Evolutionary conservation across 106 monocot genomes (phyloP).

Genomic region (Vanilla planifolia): DNA sequence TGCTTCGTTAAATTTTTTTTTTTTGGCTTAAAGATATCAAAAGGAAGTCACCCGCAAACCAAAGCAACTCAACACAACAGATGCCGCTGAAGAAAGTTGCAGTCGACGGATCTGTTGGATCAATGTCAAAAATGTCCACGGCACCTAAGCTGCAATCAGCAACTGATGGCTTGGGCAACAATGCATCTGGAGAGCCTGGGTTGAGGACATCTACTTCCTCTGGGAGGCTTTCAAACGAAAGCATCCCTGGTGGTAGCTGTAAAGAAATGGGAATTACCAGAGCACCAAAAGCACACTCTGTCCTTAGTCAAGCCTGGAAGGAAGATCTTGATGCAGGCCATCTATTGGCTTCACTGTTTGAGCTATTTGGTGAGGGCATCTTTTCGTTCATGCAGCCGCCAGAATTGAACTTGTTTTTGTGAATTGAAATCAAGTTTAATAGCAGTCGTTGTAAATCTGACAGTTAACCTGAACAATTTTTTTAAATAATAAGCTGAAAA

Average conservation of each 20-base stretch:
- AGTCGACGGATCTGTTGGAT: constrained; percentile 24
- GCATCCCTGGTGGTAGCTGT: constrained; percentile 12
- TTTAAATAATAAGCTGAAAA: no score
- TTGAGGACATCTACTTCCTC: constrained; percentile 27
- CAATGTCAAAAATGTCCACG: constrained; percentile 17
- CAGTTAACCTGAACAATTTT: no score
- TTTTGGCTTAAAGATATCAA: background rate
- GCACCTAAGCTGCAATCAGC: constrained; percentile 13
- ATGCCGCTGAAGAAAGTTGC: constrained; percentile 74
- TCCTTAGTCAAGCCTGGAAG: constrained; percentile 81
- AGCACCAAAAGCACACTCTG: constrained; percentile 18
- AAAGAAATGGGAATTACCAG: constrained; percentile 14
- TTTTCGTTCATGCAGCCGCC: constrained; percentile 65
- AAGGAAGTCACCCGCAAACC: constrained; percentile 12
- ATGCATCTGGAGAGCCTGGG: constrained; percentile 15
- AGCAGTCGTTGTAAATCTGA: no score
- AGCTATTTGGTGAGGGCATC: constrained; percentile 82
- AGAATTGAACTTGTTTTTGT: constrained; percentile 37
- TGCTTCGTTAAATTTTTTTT: background rate
- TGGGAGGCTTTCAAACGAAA: constrained; percentile 25
- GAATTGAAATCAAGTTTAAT: no score
- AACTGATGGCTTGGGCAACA: constrained; percentile 27
- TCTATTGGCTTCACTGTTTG: constrained; percentile 64
- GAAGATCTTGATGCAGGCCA: constrained; percentile 75
- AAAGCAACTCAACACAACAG: constrained; percentile 33